Base-by-base conservation (phyloP, 2,329 filamentous ascomycete species). In the Aspergillus sergii region DNA sequence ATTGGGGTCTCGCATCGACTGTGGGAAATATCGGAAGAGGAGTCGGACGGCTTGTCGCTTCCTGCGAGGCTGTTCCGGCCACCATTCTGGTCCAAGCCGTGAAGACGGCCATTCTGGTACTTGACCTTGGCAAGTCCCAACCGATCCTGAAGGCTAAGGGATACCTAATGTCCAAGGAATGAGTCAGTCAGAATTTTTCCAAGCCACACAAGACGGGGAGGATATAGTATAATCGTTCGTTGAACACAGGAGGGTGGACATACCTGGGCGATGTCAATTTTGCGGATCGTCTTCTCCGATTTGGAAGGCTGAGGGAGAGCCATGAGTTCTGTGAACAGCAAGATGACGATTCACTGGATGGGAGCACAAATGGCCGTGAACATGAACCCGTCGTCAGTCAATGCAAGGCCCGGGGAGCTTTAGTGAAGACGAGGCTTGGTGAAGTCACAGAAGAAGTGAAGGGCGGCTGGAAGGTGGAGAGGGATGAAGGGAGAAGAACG, bases 121-220 rank as follows among this genome's bases (percentile, higher is more conserved):
- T 98, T 98, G 86, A 97, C 95, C 79, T 96, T 95, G 76, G 95
- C 95, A 68, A 98, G 88, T 63, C 95, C 94, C 64, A 99, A 88
- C 67, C 94, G 92, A 82, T 96, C 93, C 81, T 98, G 93, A 60
- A 99, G 85, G 74, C 91, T 91, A 76, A 94, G 87, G 72, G 94
- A 95, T 83, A 99, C 96, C 95, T 98, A 76, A 60, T 72, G 30
- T 7, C 39, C 23, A 34, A 65, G 59, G 43, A 60, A 71, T 66
- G 36, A n/a, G 45, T 34, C 45, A 43, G 65, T 76, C 64, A 74
- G 70, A 60, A 43, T 68, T 58, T 32, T 19, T 48, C 12, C 8
- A 39, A 34, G 26, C 19, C 48, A 28, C 23, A 23, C 43, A 34
- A 50, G 41, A 54, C 21, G 19, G 26, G 21, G n/a, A n/a, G 43